Percentiles rank a stretch among this genome's conserved stretches.
phyloP scores from a whole-genome alignment of 768 basidiomycete genomes.

The Naganishia randhawae region DNA sequence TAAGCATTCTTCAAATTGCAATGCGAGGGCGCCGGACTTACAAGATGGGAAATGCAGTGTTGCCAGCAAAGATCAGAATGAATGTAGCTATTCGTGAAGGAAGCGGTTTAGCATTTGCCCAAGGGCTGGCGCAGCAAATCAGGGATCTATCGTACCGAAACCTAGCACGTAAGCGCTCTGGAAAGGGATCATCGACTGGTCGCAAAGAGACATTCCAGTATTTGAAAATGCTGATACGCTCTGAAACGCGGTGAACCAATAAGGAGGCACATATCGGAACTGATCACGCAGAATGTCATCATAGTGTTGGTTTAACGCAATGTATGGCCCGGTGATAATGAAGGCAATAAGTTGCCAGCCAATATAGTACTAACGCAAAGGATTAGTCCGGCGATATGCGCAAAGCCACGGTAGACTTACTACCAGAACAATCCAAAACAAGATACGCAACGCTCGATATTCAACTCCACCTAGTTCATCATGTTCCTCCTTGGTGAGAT shows the following conservation, averaged over 20 bases:
- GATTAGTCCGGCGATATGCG: slow-evolving; percentile 7
- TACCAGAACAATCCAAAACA: slow-evolving; percentile 72
- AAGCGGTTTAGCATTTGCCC: background rate
- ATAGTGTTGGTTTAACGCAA: slow-evolving; percentile 61
- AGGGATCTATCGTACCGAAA: slow-evolving; percentile 24
- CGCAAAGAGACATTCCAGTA: slow-evolving; percentile 74
- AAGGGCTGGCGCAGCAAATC: background rate
- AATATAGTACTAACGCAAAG: slow-evolving; percentile 66
- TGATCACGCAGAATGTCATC: slow-evolving; percentile 59
- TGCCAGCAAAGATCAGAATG: slow-evolving; percentile 79
- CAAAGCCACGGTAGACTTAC: slow-evolving; percentile 55
- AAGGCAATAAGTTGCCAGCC: slow-evolving; percentile 66
- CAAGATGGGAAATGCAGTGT: slow-evolving; percentile 88
- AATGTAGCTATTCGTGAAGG: slow-evolving; percentile 53
- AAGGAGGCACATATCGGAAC: slow-evolving; percentile 58
- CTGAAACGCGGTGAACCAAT: slow-evolving; percentile 83
- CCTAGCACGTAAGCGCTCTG: slow-evolving; percentile 80
- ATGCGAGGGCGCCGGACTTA: slow-evolving; percentile 54
- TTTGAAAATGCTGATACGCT: slow-evolving; percentile 83
- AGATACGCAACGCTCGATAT: slow-evolving; percentile 73
- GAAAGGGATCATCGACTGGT: slow-evolving; percentile 88
- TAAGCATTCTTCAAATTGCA: background rate
- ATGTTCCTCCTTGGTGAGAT: slow-evolving; percentile 70
- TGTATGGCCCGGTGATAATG: slow-evolving; percentile 75
- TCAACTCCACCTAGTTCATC: slow-evolving; percentile 93